A percentile compares a stretch with the other conserved stretches of the same genome.
Conservation (phyloP, 1,284 basidiomycete genomes). For the Entoloma clypeatum region DNA sequence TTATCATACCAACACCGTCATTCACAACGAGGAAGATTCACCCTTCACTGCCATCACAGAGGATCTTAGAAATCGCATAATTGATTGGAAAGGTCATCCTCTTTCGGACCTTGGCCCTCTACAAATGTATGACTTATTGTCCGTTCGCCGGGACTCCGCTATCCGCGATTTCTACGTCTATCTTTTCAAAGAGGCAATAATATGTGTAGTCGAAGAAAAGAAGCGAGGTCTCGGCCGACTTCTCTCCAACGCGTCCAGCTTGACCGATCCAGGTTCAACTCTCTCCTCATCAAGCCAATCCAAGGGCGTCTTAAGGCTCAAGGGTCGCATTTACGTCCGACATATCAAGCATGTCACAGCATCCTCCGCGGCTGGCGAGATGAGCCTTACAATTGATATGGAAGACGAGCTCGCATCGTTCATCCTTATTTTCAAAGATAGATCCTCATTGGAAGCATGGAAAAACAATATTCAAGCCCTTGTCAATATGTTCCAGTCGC, state of each 20-base stretch:
- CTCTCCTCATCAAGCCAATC: slow-evolving; percentile 42
- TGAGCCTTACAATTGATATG: slow-evolving; percentile 92
- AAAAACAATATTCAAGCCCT: slow-evolving; percentile 73
- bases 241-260: slow-evolving; percentile 52
- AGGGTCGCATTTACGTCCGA: slow-evolving; percentile 91
- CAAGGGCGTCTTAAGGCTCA: slow-evolving; percentile 83
- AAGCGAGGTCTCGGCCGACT: slow-evolving; percentile 75
- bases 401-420: slow-evolving; percentile 95
- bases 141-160: slow-evolving; percentile 82
- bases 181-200: slow-evolving; percentile 93
- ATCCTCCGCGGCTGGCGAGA: slow-evolving; percentile 71
- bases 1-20: slow-evolving; percentile 25
- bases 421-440: slow-evolving; percentile 90
- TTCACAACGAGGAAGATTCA: slow-evolving; percentile 51
- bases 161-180: slow-evolving; percentile 93
- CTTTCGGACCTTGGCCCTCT: slow-evolving; percentile 82
- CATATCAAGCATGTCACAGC: slow-evolving; percentile 88
- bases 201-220: slow-evolving; percentile 94
- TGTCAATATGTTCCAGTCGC: slow-evolving; percentile 61
- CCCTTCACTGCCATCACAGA: slow-evolving; percentile 80
- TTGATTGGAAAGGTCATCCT: slow-evolving; percentile 93
- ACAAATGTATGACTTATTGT: slow-evolving; percentile 87
- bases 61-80: slow-evolving; percentile 83
- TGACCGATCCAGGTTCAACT: slow-evolving; percentile 44
- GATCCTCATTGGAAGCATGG: slow-evolving; percentile 88